Conservation (phyloP, 225 moss, liverwort and hornwort genomes). For the Climacium dendroides region DNA sequence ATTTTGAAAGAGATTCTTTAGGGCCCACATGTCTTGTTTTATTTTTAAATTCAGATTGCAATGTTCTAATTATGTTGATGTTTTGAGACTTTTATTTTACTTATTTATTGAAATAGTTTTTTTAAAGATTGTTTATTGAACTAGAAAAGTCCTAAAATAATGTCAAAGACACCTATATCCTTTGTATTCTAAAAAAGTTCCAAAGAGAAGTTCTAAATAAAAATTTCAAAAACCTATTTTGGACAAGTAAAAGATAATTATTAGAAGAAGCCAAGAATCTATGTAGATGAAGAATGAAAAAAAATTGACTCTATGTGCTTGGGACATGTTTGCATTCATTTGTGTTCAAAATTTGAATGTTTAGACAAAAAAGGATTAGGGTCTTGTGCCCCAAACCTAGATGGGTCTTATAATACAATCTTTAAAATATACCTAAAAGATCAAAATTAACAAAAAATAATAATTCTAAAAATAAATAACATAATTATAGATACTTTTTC, state of each 20-base stretch:
- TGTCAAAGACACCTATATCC: not conserved
- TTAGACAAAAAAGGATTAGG: rapidly evolving
- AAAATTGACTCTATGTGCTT: not conserved
- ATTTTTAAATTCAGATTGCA: too few relatives aligned
- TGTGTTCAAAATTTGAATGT: not conserved
- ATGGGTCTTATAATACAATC: not conserved
- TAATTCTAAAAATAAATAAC: not conserved
- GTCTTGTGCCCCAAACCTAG: not conserved
- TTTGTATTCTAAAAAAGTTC: not conserved
- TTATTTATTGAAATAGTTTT: not conserved
- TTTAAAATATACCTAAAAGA: not conserved
- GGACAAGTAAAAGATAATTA: not conserved
- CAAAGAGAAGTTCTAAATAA: not conserved
- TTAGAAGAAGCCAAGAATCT: not conserved
- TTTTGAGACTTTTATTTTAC: not conserved
- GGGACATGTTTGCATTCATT: not conserved
- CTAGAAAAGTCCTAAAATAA: too few relatives aligned
- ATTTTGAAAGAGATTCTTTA: too few relatives aligned
- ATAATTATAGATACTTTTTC: rapidly evolving
- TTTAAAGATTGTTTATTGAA: too few relatives aligned
- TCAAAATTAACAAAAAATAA: not conserved
- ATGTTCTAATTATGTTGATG: not conserved
- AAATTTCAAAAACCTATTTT: not conserved
- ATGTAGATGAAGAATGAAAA: not conserved
- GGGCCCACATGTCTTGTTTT: too few relatives aligned